Conservation (phyloP, 495 filamentous ascomycete genomes). For the Astrothelium macrocarpum region DNA sequence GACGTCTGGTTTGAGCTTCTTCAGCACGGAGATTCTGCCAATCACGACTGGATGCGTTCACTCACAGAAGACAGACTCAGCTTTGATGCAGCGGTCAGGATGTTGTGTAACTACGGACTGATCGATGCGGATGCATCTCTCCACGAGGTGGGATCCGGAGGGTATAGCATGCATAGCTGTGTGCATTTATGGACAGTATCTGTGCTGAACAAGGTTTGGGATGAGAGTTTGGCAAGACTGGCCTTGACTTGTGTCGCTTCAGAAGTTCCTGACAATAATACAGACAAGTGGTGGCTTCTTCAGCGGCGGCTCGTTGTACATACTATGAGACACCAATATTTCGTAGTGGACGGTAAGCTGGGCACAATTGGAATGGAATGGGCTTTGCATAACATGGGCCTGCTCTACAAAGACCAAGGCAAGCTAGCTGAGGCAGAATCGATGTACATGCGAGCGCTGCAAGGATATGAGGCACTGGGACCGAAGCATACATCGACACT, state of each 20-base stretch:
- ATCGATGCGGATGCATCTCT: background rate
- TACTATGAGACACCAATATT: background rate
- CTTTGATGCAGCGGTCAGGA: background rate
- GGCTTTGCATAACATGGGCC: conserved; percentile 21
- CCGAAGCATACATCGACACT: conserved; percentile 35
- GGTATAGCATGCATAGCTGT: conserved; percentile 12
- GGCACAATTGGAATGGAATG: background rate
- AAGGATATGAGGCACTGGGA: conserved; percentile 29
- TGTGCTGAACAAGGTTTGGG: background rate
- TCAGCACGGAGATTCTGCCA: background rate
- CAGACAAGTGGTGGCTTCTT: background rate
- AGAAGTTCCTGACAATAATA: background rate
- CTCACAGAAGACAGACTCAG: conserved; percentile 6
- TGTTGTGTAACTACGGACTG: background rate
- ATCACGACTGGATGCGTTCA: background rate
- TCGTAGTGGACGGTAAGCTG: background rate
- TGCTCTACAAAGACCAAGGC: conserved; percentile 23
- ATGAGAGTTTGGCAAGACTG: background rate
- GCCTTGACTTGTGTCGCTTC: background rate
- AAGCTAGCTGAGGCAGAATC: conserved; percentile 31
- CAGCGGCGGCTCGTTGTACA: background rate
- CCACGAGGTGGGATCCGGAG: background rate
- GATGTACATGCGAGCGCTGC: conserved; percentile 24
- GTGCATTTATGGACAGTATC: background rate
- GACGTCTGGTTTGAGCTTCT: conserved; percentile 27